Base-by-base conservation (phyloP, 805 yeast genomes). In the Lipomyces yamadae region DNA sequence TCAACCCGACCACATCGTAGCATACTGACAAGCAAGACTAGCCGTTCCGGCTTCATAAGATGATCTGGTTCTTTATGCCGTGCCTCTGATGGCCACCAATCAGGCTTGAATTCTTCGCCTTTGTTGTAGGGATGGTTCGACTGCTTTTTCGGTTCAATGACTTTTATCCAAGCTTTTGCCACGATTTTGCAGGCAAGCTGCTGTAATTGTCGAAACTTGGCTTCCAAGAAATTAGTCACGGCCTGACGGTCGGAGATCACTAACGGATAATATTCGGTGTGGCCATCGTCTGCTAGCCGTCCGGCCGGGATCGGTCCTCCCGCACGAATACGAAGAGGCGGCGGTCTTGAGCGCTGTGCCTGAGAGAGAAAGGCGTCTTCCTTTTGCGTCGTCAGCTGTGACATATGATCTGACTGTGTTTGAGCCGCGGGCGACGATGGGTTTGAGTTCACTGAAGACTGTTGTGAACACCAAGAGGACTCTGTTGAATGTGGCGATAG, bases 11-110 rank as follows among this genome's bases (percentile, higher is more conserved):
- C 60, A 15, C 62, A 64, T 3, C 63, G 56, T 33, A 70, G 63
- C 61, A 70, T 70, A 18, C 69, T 42, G 3, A 83, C 76, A 73
- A 90, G 76, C 32, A 89, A 76, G 3, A 72, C 73, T 24, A 88
- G 72, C 62, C 95, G 78, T 71, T 86, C 88, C 0, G 77, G 78
- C 73, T 87, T 89, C 65, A 80, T 81, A 65, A 90, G 77, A 76
- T 90, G 94, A 74, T 89, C 94, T 0, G 94, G 94, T 73, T 89
- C 93, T 56, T 79, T 81, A 76, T 89, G 94, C 48, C 84, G 78
- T 0, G 87, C 84, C 11, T 69, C 64, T 0, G 55, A 48, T 0
- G 93, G 93, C 95, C 95, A 89, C 93, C 93, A 89, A 4, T 74
- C 72, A 0, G 94, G 95, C 68, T 80, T 84, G 11, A 83, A 71